Base-by-base conservation (phyloP, 345 rosid genomes). In the Sapria himalayana region DNA sequence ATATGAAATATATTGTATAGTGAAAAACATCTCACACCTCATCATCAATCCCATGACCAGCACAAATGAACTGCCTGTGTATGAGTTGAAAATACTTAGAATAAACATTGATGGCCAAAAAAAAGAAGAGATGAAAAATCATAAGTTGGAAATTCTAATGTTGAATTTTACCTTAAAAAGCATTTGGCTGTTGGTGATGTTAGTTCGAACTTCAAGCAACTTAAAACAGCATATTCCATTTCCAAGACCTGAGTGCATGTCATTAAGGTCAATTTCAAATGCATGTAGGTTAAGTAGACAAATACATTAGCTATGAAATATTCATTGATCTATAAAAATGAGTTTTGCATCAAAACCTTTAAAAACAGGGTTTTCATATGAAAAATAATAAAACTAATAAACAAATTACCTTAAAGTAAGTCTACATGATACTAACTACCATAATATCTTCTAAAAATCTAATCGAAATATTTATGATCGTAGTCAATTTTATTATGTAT, bases 181-280 rank as follows among this genome's bases (percentile, higher is more conserved):
- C 92, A 86, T 53, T 76, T 78, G 14, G 72, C 63, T 32, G 97
- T 86, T 25, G 97, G 82, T 29, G 92, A 85, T 24, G 94, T 74
- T 76, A 78, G 61, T 57, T 86, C 93, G 31, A 86, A 86, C 75
- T 78, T 74, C 72, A 81, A 58, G 73, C 74, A 70, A 56, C 76
- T 86, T 59, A 78, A 48, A 53, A 81, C 78, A 23, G 73, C 57
- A 6, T 80, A 86, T 59, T 86, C 97, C 97, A 86, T 86, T 59
- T 82, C 80, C 45, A 86, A 45, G 63, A 86, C 71, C 94, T 85
- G 64, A 37, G 21, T 22, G 11, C 15, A 51, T 29, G 27, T n/a
- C n/a, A n/a, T n/a, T n/a, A n/a, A n/a, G n/a, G n/a, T n/a, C n/a
- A n/a, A n/a, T n/a, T n/a, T n/a, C n/a, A n/a, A n/a, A n/a, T n/a